These are phyloP conservation scores for Daldinia vernicosa DNA, from an alignment of 495 filamentous ascomycete species.

Conservation along the genomic window DNA sequence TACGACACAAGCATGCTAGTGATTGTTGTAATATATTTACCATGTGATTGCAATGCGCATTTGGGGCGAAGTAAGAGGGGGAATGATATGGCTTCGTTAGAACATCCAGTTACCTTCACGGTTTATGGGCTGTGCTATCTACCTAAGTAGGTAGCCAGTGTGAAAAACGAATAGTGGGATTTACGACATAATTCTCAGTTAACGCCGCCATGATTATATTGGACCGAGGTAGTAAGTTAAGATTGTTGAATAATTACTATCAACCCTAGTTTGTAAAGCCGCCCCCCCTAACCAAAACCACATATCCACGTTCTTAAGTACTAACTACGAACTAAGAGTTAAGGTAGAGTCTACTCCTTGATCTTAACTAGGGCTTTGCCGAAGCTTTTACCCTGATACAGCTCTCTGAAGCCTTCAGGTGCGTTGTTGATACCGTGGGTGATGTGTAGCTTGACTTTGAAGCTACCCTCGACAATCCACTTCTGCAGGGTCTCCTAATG, in stretches of 20 bases:
- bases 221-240: too few species aligned
- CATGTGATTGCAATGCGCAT: not conserved
- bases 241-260: too few species aligned
- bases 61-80: not conserved
- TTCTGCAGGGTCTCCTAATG: conserved; percentile 81
- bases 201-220: too few species aligned
- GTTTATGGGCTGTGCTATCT: not conserved
- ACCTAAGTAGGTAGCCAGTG: not conserved
- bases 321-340: too few species aligned
- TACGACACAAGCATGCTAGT: not conserved
- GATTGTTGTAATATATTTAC: not conserved
- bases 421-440: conserved; percentile 84
- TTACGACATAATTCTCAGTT: too few species aligned
- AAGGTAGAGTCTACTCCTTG: conserved; percentile 38
- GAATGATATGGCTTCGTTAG: not conserved
- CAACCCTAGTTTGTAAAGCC: too few species aligned
- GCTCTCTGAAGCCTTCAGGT: too few species aligned
- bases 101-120: not conserved
- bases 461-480: conserved; percentile 83
- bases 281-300: too few species aligned
- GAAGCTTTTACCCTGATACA: conserved; percentile 77
- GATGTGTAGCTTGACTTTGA: conserved; percentile 75
- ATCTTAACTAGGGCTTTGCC: conserved; percentile 91
- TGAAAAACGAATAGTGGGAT: too few species aligned
- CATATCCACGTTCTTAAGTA: too few species aligned